Conservation (phyloP, 2,329 filamentous ascomycete species). For the Ceratocystis colombiana region DNA sequence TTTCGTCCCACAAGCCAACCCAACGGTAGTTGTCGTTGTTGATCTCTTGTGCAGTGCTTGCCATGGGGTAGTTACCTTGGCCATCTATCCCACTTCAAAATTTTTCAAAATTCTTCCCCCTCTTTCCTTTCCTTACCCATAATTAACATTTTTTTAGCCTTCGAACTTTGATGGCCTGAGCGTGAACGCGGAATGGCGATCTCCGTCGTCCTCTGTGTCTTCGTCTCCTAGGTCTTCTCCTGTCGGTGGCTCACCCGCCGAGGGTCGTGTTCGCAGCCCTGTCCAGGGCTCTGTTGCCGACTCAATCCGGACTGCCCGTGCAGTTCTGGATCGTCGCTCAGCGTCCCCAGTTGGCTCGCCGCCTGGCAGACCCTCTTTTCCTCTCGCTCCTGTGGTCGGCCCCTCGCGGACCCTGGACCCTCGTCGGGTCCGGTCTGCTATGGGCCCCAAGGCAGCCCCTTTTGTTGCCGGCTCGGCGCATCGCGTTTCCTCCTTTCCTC, state of each 20-base stretch:
- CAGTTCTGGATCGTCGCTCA: neutral
- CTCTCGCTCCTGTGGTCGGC: neutral
- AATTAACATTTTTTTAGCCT: neutral
- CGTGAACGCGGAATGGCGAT: constrained; percentile 1
- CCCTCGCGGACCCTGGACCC: neutral
- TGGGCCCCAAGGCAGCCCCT: neutral
- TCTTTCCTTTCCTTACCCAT: neutral
- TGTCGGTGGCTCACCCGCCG: neutral
- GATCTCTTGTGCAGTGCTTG: neutral
- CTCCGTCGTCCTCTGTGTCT: neutral
- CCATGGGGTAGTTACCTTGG: neutral
- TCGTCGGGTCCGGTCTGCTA: neutral
- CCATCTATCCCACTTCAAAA: neutral
- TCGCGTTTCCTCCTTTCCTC: too few relatives aligned
- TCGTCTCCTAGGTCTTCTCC: constrained; percentile 2
- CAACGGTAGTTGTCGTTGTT: neutral
- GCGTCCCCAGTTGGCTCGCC: neutral
- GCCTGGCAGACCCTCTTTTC: neutral
- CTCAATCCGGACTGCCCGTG: neutral
- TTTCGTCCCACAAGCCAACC: neutral
- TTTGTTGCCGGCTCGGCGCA: neutral
- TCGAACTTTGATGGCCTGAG: constrained; percentile 6
- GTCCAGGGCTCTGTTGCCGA: neutral
- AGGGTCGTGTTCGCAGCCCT: neutral
- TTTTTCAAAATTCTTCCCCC: neutral